These are phyloP conservation scores for Pascua guehoae DNA, from an alignment of 1,284 basidiomycete species.

Conservation along the genomic window DNA sequence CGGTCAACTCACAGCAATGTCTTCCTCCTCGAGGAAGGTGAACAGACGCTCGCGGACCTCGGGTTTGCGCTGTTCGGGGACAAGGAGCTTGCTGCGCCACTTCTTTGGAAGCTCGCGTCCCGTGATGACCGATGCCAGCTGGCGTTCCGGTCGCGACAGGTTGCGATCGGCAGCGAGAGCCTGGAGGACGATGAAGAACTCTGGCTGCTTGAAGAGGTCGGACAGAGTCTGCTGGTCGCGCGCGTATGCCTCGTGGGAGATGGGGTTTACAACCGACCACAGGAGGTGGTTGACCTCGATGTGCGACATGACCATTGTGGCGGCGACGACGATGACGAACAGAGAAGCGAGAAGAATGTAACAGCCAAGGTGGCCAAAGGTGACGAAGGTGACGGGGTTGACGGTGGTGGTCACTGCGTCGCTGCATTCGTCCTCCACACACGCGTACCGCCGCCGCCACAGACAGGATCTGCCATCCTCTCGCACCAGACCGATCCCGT, in stretches of 20 bases:
- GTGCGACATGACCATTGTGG: slow-evolving; percentile 12
- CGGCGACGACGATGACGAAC: neutral
- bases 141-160: slow-evolving; percentile 35
- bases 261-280: slow-evolving; percentile 35
- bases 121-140: slow-evolving; percentile 43
- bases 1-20: slow-evolving; percentile 27
- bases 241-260: slow-evolving; percentile 33
- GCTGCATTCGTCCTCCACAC: neutral
- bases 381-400: too few species aligned
- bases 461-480: too few species aligned
- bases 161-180: slow-evolving; percentile 34
- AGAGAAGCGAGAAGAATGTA: neutral
- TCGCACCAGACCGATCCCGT: too few species aligned
- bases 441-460: too few species aligned
- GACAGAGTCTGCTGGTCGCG: slow-evolving; percentile 39
- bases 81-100: slow-evolving; percentile 47
- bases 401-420: neutral
- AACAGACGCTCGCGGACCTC: slow-evolving; percentile 43
- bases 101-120: slow-evolving; percentile 47
- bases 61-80: slow-evolving; percentile 44
- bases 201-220: slow-evolving; percentile 43
- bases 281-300: slow-evolving; percentile 20
- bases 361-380: neutral
- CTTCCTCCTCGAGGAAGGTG: slow-evolving; percentile 45
- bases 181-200: slow-evolving; percentile 44